Conservation (phyloP, 208 protist species). For the Vickermania ingenoplastis region DNA sequence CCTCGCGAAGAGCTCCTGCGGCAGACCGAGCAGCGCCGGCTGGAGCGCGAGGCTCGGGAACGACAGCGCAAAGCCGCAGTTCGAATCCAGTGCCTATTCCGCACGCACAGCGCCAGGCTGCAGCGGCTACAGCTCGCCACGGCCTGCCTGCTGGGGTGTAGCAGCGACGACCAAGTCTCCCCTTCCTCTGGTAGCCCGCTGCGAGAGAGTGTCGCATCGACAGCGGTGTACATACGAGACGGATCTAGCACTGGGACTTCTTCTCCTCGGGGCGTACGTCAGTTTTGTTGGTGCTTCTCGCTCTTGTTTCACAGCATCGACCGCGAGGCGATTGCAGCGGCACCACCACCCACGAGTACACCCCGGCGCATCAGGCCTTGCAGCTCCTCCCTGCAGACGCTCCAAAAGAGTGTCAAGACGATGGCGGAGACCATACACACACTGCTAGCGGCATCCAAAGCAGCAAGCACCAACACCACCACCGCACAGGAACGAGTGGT, state of each 20-base stretch:
- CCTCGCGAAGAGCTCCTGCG: constrained; percentile 33
- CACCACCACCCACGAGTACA: too few species aligned
- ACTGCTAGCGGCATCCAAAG: too few species aligned
- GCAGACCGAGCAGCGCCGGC: constrained; percentile 37
- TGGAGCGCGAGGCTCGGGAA: constrained; percentile 32
- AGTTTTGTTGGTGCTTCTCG: background rate
- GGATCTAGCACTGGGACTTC: background rate
- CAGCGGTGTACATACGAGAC: background rate
- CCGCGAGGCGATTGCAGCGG: too few species aligned
- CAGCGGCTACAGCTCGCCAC: background rate
- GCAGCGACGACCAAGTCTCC: background rate
- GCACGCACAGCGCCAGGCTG: background rate
- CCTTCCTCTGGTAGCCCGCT: background rate
- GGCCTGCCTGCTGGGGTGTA: background rate
- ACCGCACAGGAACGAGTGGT: too few species aligned
- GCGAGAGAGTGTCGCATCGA: background rate
- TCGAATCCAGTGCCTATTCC: background rate
- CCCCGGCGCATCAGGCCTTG: too few species aligned
- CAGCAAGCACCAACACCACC: too few species aligned
- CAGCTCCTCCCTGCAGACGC: too few species aligned
- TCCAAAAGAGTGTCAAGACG: too few species aligned
- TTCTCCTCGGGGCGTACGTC: background rate
- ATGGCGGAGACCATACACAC: too few species aligned
- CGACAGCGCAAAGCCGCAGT: constrained; percentile 14
- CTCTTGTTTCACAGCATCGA: too few species aligned